Base-by-base conservation (phyloP, 768 basidiomycete genomes). In the Naganishia vishniacii region DNA sequence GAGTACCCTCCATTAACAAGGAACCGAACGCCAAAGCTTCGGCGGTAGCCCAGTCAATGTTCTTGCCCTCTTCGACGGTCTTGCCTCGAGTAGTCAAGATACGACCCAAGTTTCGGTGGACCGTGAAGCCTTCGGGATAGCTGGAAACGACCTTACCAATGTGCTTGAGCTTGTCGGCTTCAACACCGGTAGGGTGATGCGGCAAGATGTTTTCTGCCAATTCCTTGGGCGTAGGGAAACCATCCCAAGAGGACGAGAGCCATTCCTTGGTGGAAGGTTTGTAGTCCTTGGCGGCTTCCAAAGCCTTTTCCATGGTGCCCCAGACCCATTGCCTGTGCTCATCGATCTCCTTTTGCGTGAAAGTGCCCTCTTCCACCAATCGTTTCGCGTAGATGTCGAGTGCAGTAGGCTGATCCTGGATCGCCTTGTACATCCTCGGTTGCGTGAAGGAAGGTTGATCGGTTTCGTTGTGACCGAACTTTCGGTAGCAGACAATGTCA, bases 261-360 rank as follows among this genome's bases (percentile, higher is more conserved):
- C 95, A 98, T 75, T 99, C 95, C 75, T 91, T 90, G 72, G 85
- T 84, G 3, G 91, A 88, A 13, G 95, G 91, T 42, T 92, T 86
- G 77, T 99, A 99, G 75, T 97, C 91, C 80, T 97, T 95, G 13
- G 89, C 83, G 9, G 84, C 91, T n/a, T 83, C 85, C n/a, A 88
- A 85, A 8, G 95, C 91, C 78, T 87, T 93, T 79, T 99, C 95
- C 63, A 99, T 82, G 89, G 93, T 94, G 34, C 91, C 91, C 92
- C 91, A 95, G 3, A 99, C 95, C 95, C 95, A 99, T 71, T 88
- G 89, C 82, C 91, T 91, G 82, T 98, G 95, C 74, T 97, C 93
- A 75, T 94, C 92, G 59, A 97, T 90, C 73, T 98, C 93, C 79
- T 88, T 86, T 77, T 91, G 88, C 32, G 91, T 93, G 78, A 99